Conservation (phyloP, 2,329 filamentous ascomycete genomes). For the Bipolaris cookei region DNA sequence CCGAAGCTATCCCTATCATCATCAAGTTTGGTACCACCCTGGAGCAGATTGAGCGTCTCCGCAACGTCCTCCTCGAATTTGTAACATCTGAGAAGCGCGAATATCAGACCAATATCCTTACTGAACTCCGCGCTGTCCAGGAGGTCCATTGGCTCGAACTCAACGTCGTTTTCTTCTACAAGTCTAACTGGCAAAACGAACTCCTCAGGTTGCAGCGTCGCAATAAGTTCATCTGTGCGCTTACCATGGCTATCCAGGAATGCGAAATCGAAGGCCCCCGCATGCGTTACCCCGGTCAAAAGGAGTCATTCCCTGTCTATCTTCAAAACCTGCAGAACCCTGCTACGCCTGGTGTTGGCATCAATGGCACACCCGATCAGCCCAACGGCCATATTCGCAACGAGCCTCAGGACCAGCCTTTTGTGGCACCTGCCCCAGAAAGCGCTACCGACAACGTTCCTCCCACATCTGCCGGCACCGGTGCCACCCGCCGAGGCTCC, state of each 20-base stretch:
- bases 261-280: constrained; percentile 85
- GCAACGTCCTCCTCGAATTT: constrained; percentile 80
- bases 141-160: constrained; percentile 85
- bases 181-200: constrained; percentile 96
- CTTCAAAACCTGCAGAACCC: constrained; percentile 59
- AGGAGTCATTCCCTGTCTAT: constrained; percentile 71
- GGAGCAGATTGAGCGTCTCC: constrained; percentile 81
- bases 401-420: constrained; percentile 51
- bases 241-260: constrained; percentile 85
- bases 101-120: constrained; percentile 84
- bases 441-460: constrained; percentile 13
- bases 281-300: constrained; percentile 72
- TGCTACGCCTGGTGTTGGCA: constrained; percentile 51
- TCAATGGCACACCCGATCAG: constrained; percentile 54
- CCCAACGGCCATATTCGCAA: constrained; percentile 49
- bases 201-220: constrained; percentile 85
- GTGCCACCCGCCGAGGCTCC: constrained; percentile 52
- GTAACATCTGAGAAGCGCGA: constrained; percentile 86
- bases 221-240: constrained; percentile 91
- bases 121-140: constrained; percentile 78
- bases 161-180: constrained; percentile 97
- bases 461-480: constrained; percentile 4
- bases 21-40: constrained; percentile 89
- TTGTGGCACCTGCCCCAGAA: constrained; percentile 47
- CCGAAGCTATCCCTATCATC: constrained; percentile 81